phyloP scores from a whole-genome alignment of 352 stramenopile genomes.

The Globisporangium splendens region DNA sequence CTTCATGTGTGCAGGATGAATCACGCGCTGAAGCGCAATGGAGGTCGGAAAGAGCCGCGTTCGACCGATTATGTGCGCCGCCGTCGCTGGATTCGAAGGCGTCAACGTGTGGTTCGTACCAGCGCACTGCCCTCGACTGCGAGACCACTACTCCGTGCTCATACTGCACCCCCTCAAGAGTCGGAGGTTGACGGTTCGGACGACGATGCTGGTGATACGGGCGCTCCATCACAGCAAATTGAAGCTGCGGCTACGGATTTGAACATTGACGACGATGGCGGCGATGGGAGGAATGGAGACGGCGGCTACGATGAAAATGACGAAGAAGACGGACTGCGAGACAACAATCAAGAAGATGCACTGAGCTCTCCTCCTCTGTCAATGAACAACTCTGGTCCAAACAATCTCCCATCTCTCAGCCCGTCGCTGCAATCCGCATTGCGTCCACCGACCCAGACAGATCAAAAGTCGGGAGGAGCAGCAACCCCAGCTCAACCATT shows the following conservation, averaged over 20 bases:
- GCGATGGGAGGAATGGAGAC: conserved; percentile 20
- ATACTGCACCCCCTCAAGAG: not conserved
- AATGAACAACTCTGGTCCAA: not conserved
- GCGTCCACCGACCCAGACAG: not conserved
- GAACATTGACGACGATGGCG: conserved; percentile 24
- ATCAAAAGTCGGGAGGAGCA: too few species aligned
- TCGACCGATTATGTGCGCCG: conserved; percentile 69
- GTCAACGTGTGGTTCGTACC: conserved; percentile 25
- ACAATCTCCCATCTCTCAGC: conserved; percentile 10
- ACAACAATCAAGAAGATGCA: conserved; percentile 9
- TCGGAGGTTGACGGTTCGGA: not conserved
- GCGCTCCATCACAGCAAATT: not conserved
- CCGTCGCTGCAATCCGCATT: conserved; percentile 8
- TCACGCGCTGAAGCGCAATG: conserved; percentile 50
- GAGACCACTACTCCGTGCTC: not conserved
- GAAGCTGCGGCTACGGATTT: conserved; percentile 10
- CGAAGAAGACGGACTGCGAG: conserved; percentile 9
- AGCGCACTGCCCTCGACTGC: too few species aligned
- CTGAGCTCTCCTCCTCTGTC: conserved; percentile 8
- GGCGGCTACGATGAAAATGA: conserved; percentile 24
- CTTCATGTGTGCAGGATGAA: conserved; percentile 42
- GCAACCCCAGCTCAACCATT: conserved; percentile 5
- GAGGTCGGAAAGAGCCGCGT: conserved; percentile 45
- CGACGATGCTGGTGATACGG: not conserved
- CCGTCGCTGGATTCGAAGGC: conserved; percentile 58